A percentile compares a stretch with the other conserved stretches of the same genome.
phyloP scores from a whole-genome alignment of 495 filamentous ascomycete genomes.

The Bryoglossum gracile region DNA sequence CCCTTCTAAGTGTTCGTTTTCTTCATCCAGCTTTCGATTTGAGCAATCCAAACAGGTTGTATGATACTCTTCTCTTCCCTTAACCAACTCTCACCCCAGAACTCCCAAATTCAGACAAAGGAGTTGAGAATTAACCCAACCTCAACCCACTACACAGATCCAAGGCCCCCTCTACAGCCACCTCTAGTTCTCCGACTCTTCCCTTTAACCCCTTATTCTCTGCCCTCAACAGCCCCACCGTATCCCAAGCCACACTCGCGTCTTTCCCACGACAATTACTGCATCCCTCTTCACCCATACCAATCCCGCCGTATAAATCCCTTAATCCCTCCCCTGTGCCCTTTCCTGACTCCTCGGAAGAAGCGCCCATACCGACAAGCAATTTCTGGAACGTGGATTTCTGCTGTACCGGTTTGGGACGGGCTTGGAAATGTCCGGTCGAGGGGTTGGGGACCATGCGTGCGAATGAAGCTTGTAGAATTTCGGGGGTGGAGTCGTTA shows the following conservation, averaged over 20 bases:
- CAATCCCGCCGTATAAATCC: conserved; percentile 9
- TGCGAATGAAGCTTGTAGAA: conserved; percentile 14
- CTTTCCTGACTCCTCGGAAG: background rate
- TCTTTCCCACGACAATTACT: conserved; percentile 54
- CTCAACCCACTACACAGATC: conserved; percentile 31
- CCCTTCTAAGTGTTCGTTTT: no score
- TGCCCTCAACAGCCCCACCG: conserved; percentile 59
- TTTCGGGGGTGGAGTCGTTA: conserved; percentile 7
- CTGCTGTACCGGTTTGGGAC: conserved; percentile 24
- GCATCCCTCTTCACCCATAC: conserved; percentile 35
- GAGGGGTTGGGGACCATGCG: conserved; percentile 8
- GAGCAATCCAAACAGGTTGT: no score
- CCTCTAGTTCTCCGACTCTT: conserved; percentile 58
- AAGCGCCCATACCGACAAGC: conserved; percentile 34
- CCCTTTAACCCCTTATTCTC: conserved; percentile 68
- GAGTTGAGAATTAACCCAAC: no score
- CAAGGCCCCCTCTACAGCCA: conserved; percentile 63
- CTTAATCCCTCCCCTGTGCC: background rate
- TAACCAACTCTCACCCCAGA: no score
- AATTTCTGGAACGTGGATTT: conserved; percentile 45
- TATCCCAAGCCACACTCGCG: conserved; percentile 62
- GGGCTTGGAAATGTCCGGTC: conserved; percentile 2
- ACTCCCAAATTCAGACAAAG: no score
- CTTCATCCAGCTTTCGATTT: no score
- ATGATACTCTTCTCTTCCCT: no score